Evolutionary conservation across 1,284 basidiomycete genomes (phyloP).

Genomic region (Coriolopsis trogii): DNA sequence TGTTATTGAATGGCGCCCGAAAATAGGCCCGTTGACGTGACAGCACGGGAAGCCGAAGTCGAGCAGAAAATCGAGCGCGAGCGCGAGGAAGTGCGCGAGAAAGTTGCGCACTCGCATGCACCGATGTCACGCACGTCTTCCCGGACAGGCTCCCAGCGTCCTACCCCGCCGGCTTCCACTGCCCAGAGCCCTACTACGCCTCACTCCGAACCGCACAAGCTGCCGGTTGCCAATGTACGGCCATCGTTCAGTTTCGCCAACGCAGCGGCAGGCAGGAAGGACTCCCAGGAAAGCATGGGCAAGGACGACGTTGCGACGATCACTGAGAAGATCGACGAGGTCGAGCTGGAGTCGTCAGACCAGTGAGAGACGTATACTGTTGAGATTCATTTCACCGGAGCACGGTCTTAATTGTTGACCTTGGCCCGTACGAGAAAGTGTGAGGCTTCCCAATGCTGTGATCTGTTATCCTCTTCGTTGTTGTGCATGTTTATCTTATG

Average conservation of each 20-base stretch:
- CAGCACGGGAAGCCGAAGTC: conserved; percentile 76
- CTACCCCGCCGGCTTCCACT: conserved; percentile 40
- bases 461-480: conserved; percentile 18
- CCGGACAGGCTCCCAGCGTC: conserved; percentile 61
- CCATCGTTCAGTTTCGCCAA: conserved; percentile 74
- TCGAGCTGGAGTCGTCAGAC: conserved; percentile 36
- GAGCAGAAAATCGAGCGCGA: conserved; percentile 71
- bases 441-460: conserved; percentile 21
- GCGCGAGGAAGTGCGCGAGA: conserved; percentile 44
- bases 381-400: neutral
- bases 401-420: neutral
- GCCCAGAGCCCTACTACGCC: conserved; percentile 37
- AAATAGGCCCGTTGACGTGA: conserved; percentile 84
- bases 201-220: conserved; percentile 34
- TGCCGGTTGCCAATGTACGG: conserved; percentile 44
- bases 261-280: conserved; percentile 42
- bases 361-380: conserved; percentile 12
- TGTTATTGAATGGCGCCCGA: neutral
- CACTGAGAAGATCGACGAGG: conserved; percentile 45
- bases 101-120: conserved; percentile 42
- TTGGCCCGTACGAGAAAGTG: conserved; percentile 2
- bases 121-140: conserved; percentile 75
- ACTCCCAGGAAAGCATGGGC: conserved; percentile 23
- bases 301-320: conserved; percentile 39
- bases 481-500: conserved; percentile 27